These are phyloP conservation scores for Penicillium nucicola DNA, from an alignment of 495 filamentous ascomycete species.

Conservation along the genomic window DNA sequence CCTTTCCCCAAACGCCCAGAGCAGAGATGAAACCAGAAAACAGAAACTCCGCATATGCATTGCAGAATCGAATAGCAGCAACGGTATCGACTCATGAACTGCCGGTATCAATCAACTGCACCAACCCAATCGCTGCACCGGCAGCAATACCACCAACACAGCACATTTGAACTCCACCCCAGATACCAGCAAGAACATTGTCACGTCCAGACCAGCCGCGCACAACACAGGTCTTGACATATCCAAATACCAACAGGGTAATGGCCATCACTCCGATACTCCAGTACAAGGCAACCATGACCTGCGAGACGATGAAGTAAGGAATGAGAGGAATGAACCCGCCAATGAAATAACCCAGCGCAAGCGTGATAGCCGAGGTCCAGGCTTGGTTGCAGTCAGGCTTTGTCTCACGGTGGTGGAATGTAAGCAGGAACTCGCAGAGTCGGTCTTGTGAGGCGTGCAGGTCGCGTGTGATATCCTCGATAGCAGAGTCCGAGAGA, in stretches of 20 bases:
- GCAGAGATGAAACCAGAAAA: no score
- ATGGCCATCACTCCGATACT: slow-evolving; percentile 67
- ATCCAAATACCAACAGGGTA: slow-evolving; percentile 68
- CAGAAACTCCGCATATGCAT: no score
- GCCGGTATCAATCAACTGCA: slow-evolving; percentile 42
- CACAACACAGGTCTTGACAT: slow-evolving; percentile 61
- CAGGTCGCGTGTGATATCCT: slow-evolving; percentile 44
- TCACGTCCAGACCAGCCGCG: slow-evolving; percentile 34
- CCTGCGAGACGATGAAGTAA: slow-evolving; percentile 62
- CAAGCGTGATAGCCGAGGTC: slow-evolving; percentile 60
- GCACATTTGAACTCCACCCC: slow-evolving; percentile 61
- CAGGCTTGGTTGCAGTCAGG: slow-evolving; percentile 53
- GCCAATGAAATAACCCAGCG: slow-evolving; percentile 68
- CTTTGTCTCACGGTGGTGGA: slow-evolving; percentile 50
- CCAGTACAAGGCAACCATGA: slow-evolving; percentile 59
- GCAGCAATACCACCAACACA: slow-evolving; percentile 64
- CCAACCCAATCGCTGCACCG: slow-evolving; percentile 60
- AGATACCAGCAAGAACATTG: slow-evolving; percentile 40
- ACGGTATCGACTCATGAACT: slow-evolving; percentile 6
- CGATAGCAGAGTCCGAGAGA: slow-evolving; percentile 39
- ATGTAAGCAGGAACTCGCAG: slow-evolving; percentile 55
- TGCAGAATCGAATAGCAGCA: background rate
- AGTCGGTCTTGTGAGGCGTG: slow-evolving; percentile 43
- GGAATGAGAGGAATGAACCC: slow-evolving; percentile 70
- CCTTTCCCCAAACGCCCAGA: no score